phyloP scores from a whole-genome alignment of 257 asterid species.

The Solanum neorickii region DNA sequence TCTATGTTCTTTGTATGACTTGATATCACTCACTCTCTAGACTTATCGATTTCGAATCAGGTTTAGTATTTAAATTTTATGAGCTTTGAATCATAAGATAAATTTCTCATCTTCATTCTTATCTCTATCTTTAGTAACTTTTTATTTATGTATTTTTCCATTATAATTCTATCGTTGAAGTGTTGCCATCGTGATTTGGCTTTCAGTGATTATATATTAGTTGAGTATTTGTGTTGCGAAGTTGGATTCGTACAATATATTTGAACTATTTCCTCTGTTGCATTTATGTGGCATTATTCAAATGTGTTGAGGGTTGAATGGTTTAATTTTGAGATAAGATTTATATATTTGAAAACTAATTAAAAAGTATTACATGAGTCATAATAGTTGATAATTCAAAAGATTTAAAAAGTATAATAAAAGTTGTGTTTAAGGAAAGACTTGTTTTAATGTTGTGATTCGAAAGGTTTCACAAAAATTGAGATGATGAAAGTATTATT shows the following conservation, averaged over 20 bases:
- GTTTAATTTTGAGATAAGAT: neutral
- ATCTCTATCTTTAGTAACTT: no score
- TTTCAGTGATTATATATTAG: no score
- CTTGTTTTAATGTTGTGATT: neutral
- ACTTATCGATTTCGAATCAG: neutral
- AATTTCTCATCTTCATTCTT: no score
- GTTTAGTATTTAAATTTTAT: neutral
- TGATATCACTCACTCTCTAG: slow-evolving; percentile 14
- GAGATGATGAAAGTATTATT: neutral
- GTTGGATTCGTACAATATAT: neutral
- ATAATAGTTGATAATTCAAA: neutral
- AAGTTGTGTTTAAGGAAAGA: neutral
- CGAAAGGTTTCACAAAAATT: neutral
- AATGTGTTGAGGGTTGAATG: neutral
- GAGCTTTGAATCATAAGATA: neutral
- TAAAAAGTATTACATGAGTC: neutral
- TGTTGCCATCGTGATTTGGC: no score
- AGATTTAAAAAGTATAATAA: no score
- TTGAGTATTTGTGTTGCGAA: no score
- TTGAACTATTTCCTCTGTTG: neutral
- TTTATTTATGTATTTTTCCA: no score
- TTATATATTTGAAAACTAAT: no score
- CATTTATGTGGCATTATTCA: neutral
- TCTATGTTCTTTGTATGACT: slow-evolving; percentile 8
- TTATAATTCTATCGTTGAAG: no score